Evolutionary conservation across 257 asterid genomes (phyloP).

Genomic region (Petunia axillaris): DNA sequence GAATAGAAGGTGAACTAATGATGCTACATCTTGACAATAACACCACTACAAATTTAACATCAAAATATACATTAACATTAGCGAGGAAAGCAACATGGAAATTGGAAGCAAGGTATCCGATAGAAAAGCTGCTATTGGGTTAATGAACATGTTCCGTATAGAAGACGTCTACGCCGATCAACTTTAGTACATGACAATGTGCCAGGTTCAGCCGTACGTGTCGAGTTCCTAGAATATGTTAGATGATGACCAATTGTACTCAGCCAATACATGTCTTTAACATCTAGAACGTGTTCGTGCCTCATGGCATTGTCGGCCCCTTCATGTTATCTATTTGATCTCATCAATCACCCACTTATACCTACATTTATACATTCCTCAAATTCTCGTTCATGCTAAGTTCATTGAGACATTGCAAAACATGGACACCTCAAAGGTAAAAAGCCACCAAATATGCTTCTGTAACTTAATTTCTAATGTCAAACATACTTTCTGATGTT

Average conservation of each 20-base stretch:
- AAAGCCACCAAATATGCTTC: neutral
- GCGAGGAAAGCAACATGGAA: too few relatives aligned
- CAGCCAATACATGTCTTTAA: neutral
- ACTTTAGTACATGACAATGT: neutral
- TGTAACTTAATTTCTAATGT: too few relatives aligned
- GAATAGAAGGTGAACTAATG: too few relatives aligned
- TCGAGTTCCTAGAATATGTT: neutral
- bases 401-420: neutral
- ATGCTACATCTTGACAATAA: too few relatives aligned
- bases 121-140: too few relatives aligned
- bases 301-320: neutral
- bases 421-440: slow-evolving; percentile 40
- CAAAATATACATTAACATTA: too few relatives aligned
- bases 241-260: neutral
- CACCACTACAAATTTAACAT: too few relatives aligned
- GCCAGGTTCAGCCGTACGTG: slow-evolving; percentile 6
- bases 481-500: neutral
- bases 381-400: neutral
- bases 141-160: too few relatives aligned
- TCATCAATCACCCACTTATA: neutral
- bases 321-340: neutral
- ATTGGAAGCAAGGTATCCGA: too few relatives aligned
- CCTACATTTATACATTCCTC: neutral
- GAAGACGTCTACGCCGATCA: too few relatives aligned
- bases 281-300: neutral